These are phyloP conservation scores for Casuarina equisetifolia DNA, from an alignment of 306 rosid genomes.

Conservation along the genomic window DNA sequence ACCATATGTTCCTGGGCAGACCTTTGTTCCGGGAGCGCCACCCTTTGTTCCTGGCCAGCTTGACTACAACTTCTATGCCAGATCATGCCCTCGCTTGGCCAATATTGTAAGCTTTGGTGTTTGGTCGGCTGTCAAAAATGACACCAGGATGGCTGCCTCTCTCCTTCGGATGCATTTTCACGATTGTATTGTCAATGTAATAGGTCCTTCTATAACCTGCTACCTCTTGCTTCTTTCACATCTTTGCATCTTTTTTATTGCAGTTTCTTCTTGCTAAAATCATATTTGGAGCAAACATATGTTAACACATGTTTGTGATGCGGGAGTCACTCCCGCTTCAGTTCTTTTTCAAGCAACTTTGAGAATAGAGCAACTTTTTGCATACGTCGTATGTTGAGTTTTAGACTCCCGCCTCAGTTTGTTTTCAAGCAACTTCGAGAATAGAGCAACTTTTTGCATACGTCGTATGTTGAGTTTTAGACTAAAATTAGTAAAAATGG, in stretches of 20 bases:
- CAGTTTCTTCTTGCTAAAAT: background rate
- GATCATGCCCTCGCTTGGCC: conserved; percentile 51
- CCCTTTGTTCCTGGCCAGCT: conserved; percentile 25
- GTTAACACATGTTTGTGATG: background rate
- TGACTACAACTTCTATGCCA: conserved; percentile 40
- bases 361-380: background rate
- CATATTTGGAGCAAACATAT: background rate
- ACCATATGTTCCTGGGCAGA: too few species aligned
- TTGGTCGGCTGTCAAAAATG: conserved; percentile 49
- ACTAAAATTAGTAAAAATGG: too few species aligned
- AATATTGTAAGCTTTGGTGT: conserved; percentile 42
- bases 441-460: background rate
- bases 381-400: background rate
- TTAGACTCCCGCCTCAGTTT: too few species aligned
- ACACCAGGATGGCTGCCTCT: conserved; percentile 68
- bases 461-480: background rate
- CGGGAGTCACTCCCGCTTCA: too few species aligned
- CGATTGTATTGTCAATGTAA: conserved; percentile 68
- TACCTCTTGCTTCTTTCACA: background rate
- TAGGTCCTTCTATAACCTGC: background rate
- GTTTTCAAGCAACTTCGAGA: background rate
- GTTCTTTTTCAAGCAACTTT: background rate
- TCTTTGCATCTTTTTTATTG: background rate
- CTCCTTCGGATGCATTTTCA: conserved; percentile 77
- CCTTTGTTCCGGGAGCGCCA: too few species aligned